A percentile compares a stretch with the other conserved stretches of the same genome.
These are phyloP conservation scores for Naganishia sp. DNA, from an alignment of 1,284 basidiomycete genomes.

Conservation along the genomic window DNA sequence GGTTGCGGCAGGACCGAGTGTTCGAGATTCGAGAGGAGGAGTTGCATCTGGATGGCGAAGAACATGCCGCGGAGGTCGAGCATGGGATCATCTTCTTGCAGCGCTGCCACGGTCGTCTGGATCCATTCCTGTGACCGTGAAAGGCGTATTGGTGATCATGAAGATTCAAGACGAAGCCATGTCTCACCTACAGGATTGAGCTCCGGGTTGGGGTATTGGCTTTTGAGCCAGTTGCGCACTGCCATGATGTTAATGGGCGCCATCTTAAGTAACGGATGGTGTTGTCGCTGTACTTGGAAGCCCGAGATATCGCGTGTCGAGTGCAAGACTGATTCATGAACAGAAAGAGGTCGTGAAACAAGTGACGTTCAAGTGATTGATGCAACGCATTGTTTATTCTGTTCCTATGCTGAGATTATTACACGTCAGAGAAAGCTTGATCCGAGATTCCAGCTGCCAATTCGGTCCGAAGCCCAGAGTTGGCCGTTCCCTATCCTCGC, in stretches of 20 bases:
- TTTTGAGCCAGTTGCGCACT: slow-evolving; percentile 35
- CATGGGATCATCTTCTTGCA: slow-evolving; percentile 14
- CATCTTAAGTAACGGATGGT: background rate
- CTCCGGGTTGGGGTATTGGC: slow-evolving; percentile 42
- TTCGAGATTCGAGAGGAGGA: slow-evolving; percentile 32
- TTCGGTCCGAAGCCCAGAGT: slow-evolving; percentile 8
- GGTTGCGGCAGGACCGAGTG: slow-evolving; percentile 39
- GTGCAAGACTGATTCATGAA: background rate
- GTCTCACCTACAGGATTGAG: slow-evolving; percentile 41
- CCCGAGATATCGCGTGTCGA: background rate
- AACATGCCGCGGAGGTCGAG: slow-evolving; percentile 29
- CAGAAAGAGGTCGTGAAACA: background rate
- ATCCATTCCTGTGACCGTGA: slow-evolving; percentile 26
- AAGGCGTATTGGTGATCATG: background rate
- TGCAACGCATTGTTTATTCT: background rate
- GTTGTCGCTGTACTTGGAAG: background rate
- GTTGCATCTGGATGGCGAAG: slow-evolving; percentile 31
- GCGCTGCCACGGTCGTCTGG: slow-evolving; percentile 11
- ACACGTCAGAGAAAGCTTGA: background rate
- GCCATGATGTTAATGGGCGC: slow-evolving; percentile 20
- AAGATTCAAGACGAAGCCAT: background rate
- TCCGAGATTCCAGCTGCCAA: background rate
- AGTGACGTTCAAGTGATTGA: no score
- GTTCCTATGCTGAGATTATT: background rate
- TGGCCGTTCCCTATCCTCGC: background rate